Conservation (phyloP, 495 filamentous ascomycete species). For the Achaetomiella virescens region DNA sequence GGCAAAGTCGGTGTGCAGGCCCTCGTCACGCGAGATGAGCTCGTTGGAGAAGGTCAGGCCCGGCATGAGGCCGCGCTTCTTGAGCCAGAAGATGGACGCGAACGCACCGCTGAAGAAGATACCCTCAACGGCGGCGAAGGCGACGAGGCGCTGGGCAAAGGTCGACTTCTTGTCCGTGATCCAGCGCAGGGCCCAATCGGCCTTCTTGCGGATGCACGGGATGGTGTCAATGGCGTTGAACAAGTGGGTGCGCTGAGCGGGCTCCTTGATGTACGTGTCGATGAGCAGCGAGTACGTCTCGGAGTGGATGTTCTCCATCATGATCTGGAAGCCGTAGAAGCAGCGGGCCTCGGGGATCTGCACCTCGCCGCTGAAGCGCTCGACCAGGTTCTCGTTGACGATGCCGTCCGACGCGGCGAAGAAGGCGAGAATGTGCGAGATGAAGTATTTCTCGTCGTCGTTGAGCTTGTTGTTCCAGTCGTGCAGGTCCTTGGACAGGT, state of each 20-base stretch:
- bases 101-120: constrained; percentile 99
- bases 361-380: constrained; percentile 95
- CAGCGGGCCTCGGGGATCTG: constrained; percentile 97
- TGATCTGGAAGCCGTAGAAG: constrained; percentile 99
- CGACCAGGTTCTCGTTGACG: constrained; percentile 98
- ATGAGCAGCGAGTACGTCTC: constrained; percentile 99
- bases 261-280: constrained; percentile 99
- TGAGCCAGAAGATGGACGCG: constrained; percentile 99
- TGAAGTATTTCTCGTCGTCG: constrained; percentile 95
- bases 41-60: constrained; percentile 99
- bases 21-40: constrained; percentile 98
- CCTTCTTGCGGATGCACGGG: constrained; percentile 94
- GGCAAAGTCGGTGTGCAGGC: constrained; percentile 98
- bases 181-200: constrained; percentile 94
- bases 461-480: constrained; percentile 98
- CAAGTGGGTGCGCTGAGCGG: constrained; percentile 86
- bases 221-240: constrained; percentile 98
- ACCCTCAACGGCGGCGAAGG: constrained; percentile 96
- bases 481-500: constrained; percentile 96
- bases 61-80: constrained; percentile 99
- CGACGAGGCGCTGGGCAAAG: constrained; percentile 91
- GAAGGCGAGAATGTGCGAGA: constrained; percentile 98
- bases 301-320: constrained; percentile 99
- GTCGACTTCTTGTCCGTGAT: constrained; percentile 87
- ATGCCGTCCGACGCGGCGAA: constrained; percentile 99